Conservation (phyloP, 1,284 basidiomycete species). For the Ganoderma lucidum region DNA sequence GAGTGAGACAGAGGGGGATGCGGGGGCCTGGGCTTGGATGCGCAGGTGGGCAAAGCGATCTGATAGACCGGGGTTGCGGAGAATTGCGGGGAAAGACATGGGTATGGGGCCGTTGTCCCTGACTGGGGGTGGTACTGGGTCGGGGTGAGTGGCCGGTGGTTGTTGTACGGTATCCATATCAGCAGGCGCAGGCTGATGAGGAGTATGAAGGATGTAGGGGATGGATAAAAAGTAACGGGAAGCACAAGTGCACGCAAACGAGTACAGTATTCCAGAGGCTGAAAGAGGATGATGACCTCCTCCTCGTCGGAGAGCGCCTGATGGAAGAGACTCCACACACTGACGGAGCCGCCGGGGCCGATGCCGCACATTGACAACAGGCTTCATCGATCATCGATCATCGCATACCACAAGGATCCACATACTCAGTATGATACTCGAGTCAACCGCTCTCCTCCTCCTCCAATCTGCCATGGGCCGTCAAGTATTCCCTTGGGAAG, state of each 20-base stretch:
- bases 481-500: background rate
- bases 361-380: background rate
- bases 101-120: constrained; percentile 48
- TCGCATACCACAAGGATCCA: too few relatives aligned
- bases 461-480: constrained; percentile 15
- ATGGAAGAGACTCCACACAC: too few relatives aligned
- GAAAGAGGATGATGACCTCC: background rate
- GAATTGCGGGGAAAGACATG: constrained; percentile 74
- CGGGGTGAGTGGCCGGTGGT: background rate
- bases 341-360: background rate
- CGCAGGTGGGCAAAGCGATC: constrained; percentile 62
- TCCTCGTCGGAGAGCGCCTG: background rate
- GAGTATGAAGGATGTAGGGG: background rate
- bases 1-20: constrained; percentile 23
- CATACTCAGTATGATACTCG: too few relatives aligned
- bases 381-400: too few relatives aligned
- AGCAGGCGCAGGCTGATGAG: background rate
- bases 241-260: background rate
- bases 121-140: background rate
- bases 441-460: too few relatives aligned
- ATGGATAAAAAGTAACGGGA: background rate
- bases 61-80: constrained; percentile 63
- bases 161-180: background rate
- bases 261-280: too few relatives aligned
- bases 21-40: constrained; percentile 26